These are phyloP conservation scores for Fibroporia radiculosa DNA, from an alignment of 768 basidiomycete genomes.

Conservation along the genomic window DNA sequence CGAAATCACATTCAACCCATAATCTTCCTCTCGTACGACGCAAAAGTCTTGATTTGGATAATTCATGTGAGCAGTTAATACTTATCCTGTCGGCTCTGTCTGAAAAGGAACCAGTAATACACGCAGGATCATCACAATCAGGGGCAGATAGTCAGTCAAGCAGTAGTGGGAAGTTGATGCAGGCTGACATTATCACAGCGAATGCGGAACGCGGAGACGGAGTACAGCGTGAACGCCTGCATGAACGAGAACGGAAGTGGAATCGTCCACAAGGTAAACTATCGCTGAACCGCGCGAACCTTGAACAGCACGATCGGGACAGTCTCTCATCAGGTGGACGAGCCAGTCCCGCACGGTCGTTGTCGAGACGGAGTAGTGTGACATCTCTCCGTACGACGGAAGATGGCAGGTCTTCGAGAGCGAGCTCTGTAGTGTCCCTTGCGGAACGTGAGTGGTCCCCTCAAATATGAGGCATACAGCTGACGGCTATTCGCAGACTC, in stretches of 20 bases:
- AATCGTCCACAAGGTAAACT: conserved; percentile 21
- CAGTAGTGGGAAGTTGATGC: neutral
- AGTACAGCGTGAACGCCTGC: conserved; percentile 23
- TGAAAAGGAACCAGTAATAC: conserved; percentile 20
- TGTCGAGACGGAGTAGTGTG: conserved; percentile 28
- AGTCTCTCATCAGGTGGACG: conserved; percentile 10
- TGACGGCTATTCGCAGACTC: conserved; percentile 28
- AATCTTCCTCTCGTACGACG: conserved; percentile 15
- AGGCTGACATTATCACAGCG: neutral
- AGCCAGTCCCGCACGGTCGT: conserved; percentile 9
- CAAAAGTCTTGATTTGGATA: conserved; percentile 14
- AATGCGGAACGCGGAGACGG: conserved; percentile 24
- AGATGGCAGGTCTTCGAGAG: conserved; percentile 31
- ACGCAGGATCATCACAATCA: conserved; percentile 21
- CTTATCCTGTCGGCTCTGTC: neutral
- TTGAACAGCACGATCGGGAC: neutral
- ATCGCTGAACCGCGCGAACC: conserved; percentile 7
- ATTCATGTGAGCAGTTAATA: conserved; percentile 11
- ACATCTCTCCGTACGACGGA: conserved; percentile 37
- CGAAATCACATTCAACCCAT: conserved; percentile 17
- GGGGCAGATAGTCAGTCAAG: conserved; percentile 14
- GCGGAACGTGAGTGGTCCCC: conserved; percentile 39
- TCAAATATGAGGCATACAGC: conserved; percentile 1
- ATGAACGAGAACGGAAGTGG: conserved; percentile 44
- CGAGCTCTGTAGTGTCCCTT: conserved; percentile 41